A percentile compares a stretch with the other conserved stretches of the same genome.
Evolutionary conservation across 2,329 filamentous ascomycete genomes (phyloP).

Genomic region (Ambrosiella beaveri): DNA sequence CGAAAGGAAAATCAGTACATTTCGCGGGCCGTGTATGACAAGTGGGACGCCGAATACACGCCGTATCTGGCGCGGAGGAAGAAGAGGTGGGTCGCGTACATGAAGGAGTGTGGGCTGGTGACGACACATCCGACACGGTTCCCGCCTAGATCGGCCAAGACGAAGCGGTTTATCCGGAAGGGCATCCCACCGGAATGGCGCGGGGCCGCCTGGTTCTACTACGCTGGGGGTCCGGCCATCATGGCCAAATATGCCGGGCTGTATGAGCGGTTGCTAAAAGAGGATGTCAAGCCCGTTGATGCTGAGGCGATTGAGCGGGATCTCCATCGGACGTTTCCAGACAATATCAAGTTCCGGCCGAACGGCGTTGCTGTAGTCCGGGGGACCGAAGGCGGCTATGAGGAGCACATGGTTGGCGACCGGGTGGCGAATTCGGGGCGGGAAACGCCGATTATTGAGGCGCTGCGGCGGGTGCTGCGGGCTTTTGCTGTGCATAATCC

Average conservation of each 20-base stretch:
- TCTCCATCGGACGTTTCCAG: conserved; percentile 82
- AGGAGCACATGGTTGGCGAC: conserved; percentile 22
- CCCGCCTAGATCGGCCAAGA: conserved; percentile 61
- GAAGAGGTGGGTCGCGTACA: conserved; percentile 65
- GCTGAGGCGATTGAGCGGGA: conserved; percentile 86
- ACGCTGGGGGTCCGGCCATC: conserved; percentile 70
- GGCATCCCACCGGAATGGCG: conserved; percentile 88
- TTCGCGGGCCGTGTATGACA: conserved; percentile 58
- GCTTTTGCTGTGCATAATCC: conserved; percentile 87
- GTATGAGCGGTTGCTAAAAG: conserved; percentile 53
- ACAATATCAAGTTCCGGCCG: conserved; percentile 81
- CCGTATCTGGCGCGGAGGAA: conserved; percentile 57
- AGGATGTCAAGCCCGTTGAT: conserved; percentile 52
- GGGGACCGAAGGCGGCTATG: conserved; percentile 18
- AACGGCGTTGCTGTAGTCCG: conserved; percentile 22
- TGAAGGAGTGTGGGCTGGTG: conserved; percentile 59
- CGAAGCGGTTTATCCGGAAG: conserved; percentile 81
- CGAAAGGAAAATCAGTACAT: conserved; percentile 73
- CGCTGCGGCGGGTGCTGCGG: conserved; percentile 68
- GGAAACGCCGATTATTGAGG: conserved; percentile 47
- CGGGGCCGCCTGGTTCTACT: conserved; percentile 95
- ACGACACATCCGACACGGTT: conserved; percentile 59
- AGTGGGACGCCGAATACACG: conserved; percentile 61
- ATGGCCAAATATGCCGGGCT: conserved; percentile 58
- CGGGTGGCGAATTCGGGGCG: conserved; percentile 22